phyloP scores from a whole-genome alignment of 2,329 filamentous ascomycete species.

The Hypoxylon sp. region DNA sequence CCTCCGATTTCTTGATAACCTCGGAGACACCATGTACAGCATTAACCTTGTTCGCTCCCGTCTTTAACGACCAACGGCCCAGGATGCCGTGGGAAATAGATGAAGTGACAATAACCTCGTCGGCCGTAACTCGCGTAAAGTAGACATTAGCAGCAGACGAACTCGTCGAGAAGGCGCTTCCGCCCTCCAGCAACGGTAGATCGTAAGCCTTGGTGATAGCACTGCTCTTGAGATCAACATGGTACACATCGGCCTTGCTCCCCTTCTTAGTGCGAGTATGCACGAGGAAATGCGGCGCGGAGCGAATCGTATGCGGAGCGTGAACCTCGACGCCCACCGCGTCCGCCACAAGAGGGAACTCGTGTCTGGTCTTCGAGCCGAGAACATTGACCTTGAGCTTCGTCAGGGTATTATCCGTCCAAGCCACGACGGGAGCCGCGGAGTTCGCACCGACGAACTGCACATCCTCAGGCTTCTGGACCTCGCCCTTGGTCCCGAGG shows the following conservation, averaged over 20 bases:
- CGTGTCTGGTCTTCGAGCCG: slow-evolving; percentile 70
- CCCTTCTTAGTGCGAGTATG: slow-evolving; percentile 79
- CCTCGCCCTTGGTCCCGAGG: slow-evolving; percentile 81
- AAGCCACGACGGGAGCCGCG: slow-evolving; percentile 80
- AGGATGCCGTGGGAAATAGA: slow-evolving; percentile 83
- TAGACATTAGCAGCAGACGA: slow-evolving; percentile 86
- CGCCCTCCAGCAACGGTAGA: slow-evolving; percentile 78
- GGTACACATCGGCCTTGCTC: slow-evolving; percentile 89
- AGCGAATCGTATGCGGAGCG: slow-evolving; percentile 79
- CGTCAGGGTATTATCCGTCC: slow-evolving; percentile 75
- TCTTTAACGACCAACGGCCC: slow-evolving; percentile 77
- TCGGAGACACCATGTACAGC: slow-evolving; percentile 83
- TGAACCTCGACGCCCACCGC: slow-evolving; percentile 75
- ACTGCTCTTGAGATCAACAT: slow-evolving; percentile 79
- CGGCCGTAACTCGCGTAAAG: slow-evolving; percentile 84
- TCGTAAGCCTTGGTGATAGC: slow-evolving; percentile 83
- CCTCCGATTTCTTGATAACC: slow-evolving; percentile 78
- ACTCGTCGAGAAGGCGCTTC: slow-evolving; percentile 83
- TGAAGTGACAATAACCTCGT: slow-evolving; percentile 80
- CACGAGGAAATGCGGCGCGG: slow-evolving; percentile 86
- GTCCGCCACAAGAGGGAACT: slow-evolving; percentile 65
- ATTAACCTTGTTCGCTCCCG: slow-evolving; percentile 58
- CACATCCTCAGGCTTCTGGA: slow-evolving; percentile 74
- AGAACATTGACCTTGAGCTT: slow-evolving; percentile 81
- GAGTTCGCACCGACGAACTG: slow-evolving; percentile 83